These are phyloP conservation scores for Leishmania aethiopica DNA, from an alignment of 208 protist genomes.

Conservation along the genomic window DNA sequence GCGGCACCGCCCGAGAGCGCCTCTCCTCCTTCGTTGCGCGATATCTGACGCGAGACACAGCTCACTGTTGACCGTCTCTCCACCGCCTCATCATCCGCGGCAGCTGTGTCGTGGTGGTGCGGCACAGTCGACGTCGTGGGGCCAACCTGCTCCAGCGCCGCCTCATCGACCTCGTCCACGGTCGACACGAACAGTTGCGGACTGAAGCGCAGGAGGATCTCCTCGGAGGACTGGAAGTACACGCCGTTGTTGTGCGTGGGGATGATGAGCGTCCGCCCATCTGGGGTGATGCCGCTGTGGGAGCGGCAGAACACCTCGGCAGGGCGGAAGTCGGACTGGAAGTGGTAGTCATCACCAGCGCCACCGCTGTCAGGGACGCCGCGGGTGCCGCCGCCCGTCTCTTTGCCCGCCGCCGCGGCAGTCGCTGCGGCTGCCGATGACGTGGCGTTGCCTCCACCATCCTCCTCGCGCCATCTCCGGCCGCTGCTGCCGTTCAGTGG, in stretches of 20 bases:
- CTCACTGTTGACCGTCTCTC: background rate
- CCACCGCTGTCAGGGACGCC: constrained; percentile 6
- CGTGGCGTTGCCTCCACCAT: too few species aligned
- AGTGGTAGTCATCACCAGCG: constrained; percentile 31
- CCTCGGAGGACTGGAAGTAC: constrained; percentile 53
- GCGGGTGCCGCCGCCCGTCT: background rate
- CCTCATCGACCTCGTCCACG: constrained; percentile 23
- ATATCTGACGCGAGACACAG: too few species aligned
- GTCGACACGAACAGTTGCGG: constrained; percentile 21
- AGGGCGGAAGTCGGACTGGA: constrained; percentile 59
- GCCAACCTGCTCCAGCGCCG: constrained; percentile 1
- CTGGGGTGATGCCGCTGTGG: constrained; percentile 57
- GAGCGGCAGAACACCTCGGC: constrained; percentile 65
- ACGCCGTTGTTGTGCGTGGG: constrained; percentile 58
- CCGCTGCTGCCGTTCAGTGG: background rate
- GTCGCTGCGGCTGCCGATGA: background rate
- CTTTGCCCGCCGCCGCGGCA: background rate
- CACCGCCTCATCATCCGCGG: background rate
- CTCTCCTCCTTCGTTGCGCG: background rate
- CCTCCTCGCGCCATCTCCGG: background rate
- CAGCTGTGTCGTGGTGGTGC: background rate
- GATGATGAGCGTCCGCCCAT: constrained; percentile 69
- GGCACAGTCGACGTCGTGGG: background rate
- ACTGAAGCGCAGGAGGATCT: constrained; percentile 46
- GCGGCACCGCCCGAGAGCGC: background rate